phyloP scores from a whole-genome alignment of 1,284 basidiomycete genomes.

The Trichosporon inkin region DNA sequence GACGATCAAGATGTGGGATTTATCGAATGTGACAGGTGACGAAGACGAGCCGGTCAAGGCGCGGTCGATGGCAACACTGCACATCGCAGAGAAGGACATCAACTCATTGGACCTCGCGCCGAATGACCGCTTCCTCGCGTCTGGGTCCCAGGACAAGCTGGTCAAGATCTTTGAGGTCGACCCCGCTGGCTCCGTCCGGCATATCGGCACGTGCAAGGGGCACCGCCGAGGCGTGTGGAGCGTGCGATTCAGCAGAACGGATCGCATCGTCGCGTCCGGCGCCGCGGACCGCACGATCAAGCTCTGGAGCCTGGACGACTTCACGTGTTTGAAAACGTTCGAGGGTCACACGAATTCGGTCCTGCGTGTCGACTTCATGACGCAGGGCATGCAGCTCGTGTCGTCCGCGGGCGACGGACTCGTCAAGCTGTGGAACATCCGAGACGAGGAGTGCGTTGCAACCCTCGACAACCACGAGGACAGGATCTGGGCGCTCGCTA shows the following conservation, averaged over 20 bases:
- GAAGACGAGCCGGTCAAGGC: constrained; percentile 54
- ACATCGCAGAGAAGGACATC: constrained; percentile 98
- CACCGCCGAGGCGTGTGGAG: constrained; percentile 97
- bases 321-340: constrained; percentile 86
- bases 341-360: constrained; percentile 97
- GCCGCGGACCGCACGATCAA: constrained; percentile 93
- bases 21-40: constrained; percentile 55
- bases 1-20: constrained; percentile 98
- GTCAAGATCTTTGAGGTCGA: constrained; percentile 84
- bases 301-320: constrained; percentile 89
- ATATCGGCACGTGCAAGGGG: constrained; percentile 86
- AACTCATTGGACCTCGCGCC: constrained; percentile 92
- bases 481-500: constrained; percentile 89
- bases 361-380: constrained; percentile 85
- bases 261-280: constrained; percentile 83
- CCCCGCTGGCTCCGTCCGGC: constrained; percentile 65
- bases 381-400: constrained; percentile 76
- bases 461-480: constrained; percentile 97
- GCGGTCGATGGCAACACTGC: constrained; percentile 78
- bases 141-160: constrained; percentile 93
- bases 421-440: constrained; percentile 92
- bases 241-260: constrained; percentile 77
- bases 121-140: constrained; percentile 81
- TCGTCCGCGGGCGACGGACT: constrained; percentile 89
- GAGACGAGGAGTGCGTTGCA: constrained; percentile 76